These are phyloP conservation scores for Aotearoamyces nothofagi DNA, from an alignment of 2,329 filamentous ascomycete species.

Conservation along the genomic window DNA sequence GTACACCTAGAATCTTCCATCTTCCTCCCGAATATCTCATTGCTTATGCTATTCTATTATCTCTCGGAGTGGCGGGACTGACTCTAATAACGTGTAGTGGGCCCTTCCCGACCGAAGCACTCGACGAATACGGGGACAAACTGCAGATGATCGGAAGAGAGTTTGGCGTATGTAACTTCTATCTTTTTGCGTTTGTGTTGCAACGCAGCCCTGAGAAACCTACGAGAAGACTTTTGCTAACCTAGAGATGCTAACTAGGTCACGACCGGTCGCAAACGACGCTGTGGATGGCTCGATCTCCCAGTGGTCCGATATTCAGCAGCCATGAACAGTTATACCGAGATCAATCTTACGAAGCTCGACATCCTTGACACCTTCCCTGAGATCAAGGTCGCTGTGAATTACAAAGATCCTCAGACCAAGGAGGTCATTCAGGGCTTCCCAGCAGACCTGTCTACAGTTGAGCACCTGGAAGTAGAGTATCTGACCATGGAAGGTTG, in stretches of 20 bases:
- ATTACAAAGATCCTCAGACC: slow-evolving; percentile 39
- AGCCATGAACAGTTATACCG: slow-evolving; percentile 22
- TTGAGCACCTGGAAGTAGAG: slow-evolving; percentile 44
- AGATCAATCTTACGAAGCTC: slow-evolving; percentile 44
- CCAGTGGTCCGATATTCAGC: slow-evolving; percentile 48
- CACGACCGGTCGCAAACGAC: slow-evolving; percentile 43
- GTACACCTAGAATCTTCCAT: too few relatives aligned
- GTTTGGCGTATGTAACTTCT: slow-evolving; percentile 21
- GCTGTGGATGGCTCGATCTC: slow-evolving; percentile 43
- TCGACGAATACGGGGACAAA: slow-evolving; percentile 26
- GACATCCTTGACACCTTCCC: slow-evolving; percentile 61
- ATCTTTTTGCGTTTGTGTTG: too few relatives aligned
- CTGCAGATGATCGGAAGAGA: slow-evolving; percentile 32
- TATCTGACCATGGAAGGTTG: slow-evolving; percentile 58
- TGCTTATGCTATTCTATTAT: too few relatives aligned
- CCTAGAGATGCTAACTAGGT: too few relatives aligned
- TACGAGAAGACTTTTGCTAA: too few relatives aligned
- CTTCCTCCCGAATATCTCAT: too few relatives aligned
- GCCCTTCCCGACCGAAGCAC: slow-evolving; percentile 51
- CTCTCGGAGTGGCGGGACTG: background rate
- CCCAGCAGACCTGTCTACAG: slow-evolving; percentile 43
- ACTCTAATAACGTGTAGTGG: too few relatives aligned
- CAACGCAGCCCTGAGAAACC: too few relatives aligned
- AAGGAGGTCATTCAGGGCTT: slow-evolving; percentile 40
- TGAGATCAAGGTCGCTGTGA: slow-evolving; percentile 59